Conservation (phyloP, 2,329 filamentous ascomycete species). For the Fusarium compactum region DNA sequence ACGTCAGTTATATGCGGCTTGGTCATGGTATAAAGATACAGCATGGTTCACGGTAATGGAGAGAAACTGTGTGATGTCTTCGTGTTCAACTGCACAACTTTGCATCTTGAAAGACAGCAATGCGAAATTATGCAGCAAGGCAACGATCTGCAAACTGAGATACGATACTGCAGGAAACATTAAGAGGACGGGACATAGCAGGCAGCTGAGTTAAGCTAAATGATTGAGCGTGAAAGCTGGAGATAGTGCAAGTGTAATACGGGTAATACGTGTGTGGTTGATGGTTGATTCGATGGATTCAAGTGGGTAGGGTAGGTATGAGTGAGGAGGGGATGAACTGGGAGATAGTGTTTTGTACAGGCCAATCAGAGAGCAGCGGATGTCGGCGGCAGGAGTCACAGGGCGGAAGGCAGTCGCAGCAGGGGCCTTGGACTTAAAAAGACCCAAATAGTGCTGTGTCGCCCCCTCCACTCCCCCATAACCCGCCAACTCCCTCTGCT, state of each 20-base stretch:
- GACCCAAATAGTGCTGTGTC: conserved; percentile 66
- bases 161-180: neutral
- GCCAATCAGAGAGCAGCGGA: conserved; percentile 41
- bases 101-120: neutral
- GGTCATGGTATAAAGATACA: neutral
- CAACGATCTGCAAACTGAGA: neutral
- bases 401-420: conserved; percentile 37
- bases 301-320: conserved; percentile 22
- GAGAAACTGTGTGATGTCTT: neutral
- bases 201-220: neutral
- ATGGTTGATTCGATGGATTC: conserved; percentile 18
- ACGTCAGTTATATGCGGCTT: conserved; percentile 37
- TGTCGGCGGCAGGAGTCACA: conserved; percentile 38
- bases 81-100: neutral
- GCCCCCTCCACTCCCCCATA: conserved; percentile 56
- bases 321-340: conserved; percentile 14
- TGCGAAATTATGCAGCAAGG: neutral
- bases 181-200: neutral
- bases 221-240: neutral
- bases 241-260: conserved; percentile 28
- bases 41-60: neutral
- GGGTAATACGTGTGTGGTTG: conserved; percentile 12
- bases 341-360: conserved; percentile 6
- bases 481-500: conserved; percentile 45
- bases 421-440: conserved; percentile 61